Percentiles rank a stretch among this genome's conserved stretches.
Conservation (phyloP, 257 asterid species). For the Scutellaria barbata region DNA sequence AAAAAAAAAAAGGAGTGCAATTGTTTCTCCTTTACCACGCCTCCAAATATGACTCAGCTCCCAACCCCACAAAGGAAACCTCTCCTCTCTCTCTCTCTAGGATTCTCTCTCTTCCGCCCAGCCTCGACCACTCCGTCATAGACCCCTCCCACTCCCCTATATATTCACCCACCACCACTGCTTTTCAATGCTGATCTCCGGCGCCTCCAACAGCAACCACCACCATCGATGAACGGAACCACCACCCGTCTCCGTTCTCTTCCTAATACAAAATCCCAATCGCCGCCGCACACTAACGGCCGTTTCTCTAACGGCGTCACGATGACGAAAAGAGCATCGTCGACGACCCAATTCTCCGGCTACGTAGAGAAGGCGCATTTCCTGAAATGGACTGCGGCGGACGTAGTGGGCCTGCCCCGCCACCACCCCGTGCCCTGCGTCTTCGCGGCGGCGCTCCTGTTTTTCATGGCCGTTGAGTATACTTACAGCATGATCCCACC, state of each 20-base stretch:
- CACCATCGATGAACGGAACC: conserved; percentile 49
- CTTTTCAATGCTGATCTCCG: conserved; percentile 25
- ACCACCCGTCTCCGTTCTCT: conserved; percentile 46
- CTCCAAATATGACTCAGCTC: neutral
- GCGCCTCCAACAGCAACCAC: neutral
- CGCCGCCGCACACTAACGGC: conserved; percentile 28
- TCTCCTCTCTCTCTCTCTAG: conserved; percentile 14
- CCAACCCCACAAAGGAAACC: neutral
- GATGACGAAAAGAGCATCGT: conserved; percentile 31
- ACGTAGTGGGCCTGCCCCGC: conserved; percentile 40
- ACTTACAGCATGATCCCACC: conserved; percentile 67
- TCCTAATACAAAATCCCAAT: conserved; percentile 24
- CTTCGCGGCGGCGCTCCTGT: conserved; percentile 48
- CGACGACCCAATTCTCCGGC: conserved; percentile 11
- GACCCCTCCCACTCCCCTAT: neutral
- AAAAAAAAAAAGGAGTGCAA: no score
- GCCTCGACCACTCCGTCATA: conserved; percentile 40
- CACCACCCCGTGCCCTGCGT: conserved; percentile 66
- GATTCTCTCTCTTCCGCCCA: conserved; percentile 6
- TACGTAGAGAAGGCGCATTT: conserved; percentile 36
- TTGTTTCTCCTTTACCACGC: conserved; percentile 15
- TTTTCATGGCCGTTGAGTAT: conserved; percentile 74
- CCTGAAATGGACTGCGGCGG: conserved; percentile 59
- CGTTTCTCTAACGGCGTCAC: conserved; percentile 35
- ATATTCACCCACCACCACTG: conserved; percentile 24